A percentile compares a stretch with the other conserved stretches of the same genome.
These are phyloP conservation scores for Aspergillus nomiae DNA, from an alignment of 2,329 filamentous ascomycete genomes.

Conservation along the genomic window DNA sequence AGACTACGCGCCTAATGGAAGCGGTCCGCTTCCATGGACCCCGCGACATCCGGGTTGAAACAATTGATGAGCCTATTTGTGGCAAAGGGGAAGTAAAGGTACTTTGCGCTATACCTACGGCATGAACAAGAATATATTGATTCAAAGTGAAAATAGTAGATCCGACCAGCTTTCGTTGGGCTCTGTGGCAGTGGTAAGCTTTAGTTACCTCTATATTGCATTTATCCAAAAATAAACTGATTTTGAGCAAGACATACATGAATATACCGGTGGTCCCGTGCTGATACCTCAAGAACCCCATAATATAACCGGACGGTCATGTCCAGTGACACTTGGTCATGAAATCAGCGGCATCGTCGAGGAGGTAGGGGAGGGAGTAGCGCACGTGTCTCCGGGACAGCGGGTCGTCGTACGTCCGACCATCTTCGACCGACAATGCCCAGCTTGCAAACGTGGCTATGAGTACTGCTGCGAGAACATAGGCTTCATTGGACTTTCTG, in stretches of 20 bases:
- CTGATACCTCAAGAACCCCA: constrained; percentile 58
- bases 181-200: constrained; percentile 36
- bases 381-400: constrained; percentile 44
- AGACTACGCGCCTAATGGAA: constrained; percentile 27
- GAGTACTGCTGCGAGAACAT: constrained; percentile 63
- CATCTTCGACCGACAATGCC: constrained; percentile 21
- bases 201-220: not conserved
- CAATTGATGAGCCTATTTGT: constrained; percentile 41
- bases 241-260: constrained; percentile 48
- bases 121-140: not conserved
- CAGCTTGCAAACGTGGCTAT: constrained; percentile 57
- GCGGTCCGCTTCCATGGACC: constrained; percentile 40
- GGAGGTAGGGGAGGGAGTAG: constrained; percentile 58
- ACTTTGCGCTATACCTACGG: not conserved
- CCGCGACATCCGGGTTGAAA: constrained; percentile 38
- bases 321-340: constrained; percentile 65
- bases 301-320: constrained; percentile 57
- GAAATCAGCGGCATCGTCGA: constrained; percentile 64
- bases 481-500: constrained; percentile 56
- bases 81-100: constrained; percentile 54
- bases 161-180: constrained; percentile 36
- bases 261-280: constrained; percentile 53
- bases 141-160: constrained; percentile 8
- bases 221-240: not conserved
- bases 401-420: constrained; percentile 62